Evolutionary conservation across 257 asterid genomes (phyloP).

Genomic region (Salvia splendens): DNA sequence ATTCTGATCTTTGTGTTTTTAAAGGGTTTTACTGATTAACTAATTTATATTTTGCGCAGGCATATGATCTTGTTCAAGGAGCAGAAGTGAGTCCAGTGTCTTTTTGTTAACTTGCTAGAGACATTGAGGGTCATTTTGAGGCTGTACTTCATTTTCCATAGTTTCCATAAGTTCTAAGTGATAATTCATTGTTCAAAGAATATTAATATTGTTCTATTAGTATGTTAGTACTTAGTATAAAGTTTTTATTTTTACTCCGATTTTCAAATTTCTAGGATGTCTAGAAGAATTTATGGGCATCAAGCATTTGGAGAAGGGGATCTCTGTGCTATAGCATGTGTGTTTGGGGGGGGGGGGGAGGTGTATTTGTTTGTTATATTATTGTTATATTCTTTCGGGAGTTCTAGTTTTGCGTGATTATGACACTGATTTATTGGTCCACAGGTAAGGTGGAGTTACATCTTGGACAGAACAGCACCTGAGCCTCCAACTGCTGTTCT

Average conservation of each 20-base stretch:
- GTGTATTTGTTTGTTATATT: neutral
- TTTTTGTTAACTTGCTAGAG: constrained; percentile 9
- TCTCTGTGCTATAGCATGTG: neutral
- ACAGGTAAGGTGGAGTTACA: constrained; percentile 95
- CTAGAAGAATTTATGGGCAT: neutral
- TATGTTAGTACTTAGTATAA: neutral
- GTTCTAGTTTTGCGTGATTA: constrained; percentile 17
- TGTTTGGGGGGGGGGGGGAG: neutral
- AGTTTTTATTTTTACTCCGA: neutral
- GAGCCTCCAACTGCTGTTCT: constrained; percentile 97
- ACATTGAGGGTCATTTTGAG: constrained; percentile 11
- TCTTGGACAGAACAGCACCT: constrained; percentile 66
- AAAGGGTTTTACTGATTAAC: constrained; percentile 30
- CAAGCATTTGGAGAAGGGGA: constrained; percentile 1
- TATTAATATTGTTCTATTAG: neutral
- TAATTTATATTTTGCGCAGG: constrained; percentile 53
- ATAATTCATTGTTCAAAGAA: neutral
- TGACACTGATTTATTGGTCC: constrained; percentile 34
- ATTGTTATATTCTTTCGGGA: constrained; percentile 7
- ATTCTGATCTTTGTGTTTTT: constrained; percentile 4
- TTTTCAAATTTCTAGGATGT: constrained; percentile 15
- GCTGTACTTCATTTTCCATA: neutral
- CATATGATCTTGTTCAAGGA: constrained; percentile 94
- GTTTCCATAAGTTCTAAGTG: constrained; percentile 7
- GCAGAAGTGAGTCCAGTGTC: constrained; percentile 63